phyloP scores from a whole-genome alignment of 495 filamentous ascomycete species.

The Terfezia boudieri region DNA sequence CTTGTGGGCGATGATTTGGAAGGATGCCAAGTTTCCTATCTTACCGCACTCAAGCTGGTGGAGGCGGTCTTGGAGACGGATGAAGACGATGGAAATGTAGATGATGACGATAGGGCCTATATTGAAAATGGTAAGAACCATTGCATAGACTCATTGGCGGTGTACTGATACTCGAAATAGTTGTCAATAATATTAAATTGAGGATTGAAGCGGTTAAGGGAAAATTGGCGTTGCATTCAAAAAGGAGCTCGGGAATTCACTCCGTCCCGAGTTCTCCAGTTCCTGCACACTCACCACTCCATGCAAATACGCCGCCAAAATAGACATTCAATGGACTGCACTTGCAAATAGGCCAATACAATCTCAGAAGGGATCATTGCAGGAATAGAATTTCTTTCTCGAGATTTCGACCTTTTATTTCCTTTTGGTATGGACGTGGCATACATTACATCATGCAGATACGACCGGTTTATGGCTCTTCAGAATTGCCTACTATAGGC shows the following conservation, averaged over 20 bases:
- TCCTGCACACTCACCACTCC: conserved; percentile 17
- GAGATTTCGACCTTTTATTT: neutral
- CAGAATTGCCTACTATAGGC: no score
- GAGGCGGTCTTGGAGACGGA: conserved; percentile 83
- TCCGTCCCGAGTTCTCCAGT: conserved; percentile 13
- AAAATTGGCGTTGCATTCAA: conserved; percentile 33
- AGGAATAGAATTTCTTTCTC: conserved; percentile 1
- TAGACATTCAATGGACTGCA: neutral
- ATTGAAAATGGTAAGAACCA: conserved; percentile 42
- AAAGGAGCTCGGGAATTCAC: conserved; percentile 24
- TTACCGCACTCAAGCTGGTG: conserved; percentile 77
- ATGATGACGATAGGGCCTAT: conserved; percentile 47
- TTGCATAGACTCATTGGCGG: neutral
- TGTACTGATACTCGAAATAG: conserved; percentile 17
- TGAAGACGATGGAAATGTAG: conserved; percentile 36
- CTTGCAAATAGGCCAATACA: neutral
- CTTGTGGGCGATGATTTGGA: conserved; percentile 71
- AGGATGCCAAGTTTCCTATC: conserved; percentile 81
- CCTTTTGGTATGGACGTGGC: neutral
- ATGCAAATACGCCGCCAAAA: conserved; percentile 15
- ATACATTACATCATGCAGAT: no score
- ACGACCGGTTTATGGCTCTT: no score
- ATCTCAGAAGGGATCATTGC: conserved; percentile 9
- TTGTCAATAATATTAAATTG: conserved; percentile 36
- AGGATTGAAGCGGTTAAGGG: conserved; percentile 33